These are phyloP conservation scores for Jamesozyma spencerorum DNA, from an alignment of 805 yeast genomes.

Conservation along the genomic window DNA sequence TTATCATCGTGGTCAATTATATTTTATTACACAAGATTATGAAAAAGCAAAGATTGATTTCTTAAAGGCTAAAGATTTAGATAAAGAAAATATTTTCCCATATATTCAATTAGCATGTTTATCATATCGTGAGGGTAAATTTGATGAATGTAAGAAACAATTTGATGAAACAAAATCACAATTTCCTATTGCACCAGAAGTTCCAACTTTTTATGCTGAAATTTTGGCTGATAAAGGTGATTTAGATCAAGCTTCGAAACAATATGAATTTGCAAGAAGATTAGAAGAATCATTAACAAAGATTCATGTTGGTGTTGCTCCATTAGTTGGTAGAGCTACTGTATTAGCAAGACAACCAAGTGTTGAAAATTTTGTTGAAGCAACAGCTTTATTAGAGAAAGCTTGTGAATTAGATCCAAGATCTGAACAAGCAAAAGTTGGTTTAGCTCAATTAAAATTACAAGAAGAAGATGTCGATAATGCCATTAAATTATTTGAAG, in stretches of 20 bases:
- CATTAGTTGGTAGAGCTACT: conserved; percentile 83
- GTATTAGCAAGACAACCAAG: conserved; percentile 46
- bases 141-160: conserved; percentile 49
- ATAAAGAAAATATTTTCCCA: conserved; percentile 70
- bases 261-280: conserved; percentile 78
- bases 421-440: conserved; percentile 78
- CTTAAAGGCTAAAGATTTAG: conserved; percentile 62
- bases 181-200: conserved; percentile 83
- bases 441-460: conserved; percentile 85
- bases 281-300: conserved; percentile 56
- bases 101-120: conserved; percentile 90
- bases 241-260: conserved; percentile 59
- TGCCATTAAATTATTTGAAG: conserved; percentile 75
- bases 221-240: conserved; percentile 76
- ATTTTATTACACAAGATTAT: conserved; percentile 70
- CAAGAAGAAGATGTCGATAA: conserved; percentile 75
- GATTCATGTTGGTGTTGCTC: conserved; percentile 78
- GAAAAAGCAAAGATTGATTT: conserved; percentile 65
- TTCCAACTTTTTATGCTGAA: conserved; percentile 94
- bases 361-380: conserved; percentile 40
- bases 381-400: conserved; percentile 55
- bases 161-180: conserved; percentile 61
- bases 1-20: conserved; percentile 92
- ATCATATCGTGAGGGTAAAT: conserved; percentile 59
- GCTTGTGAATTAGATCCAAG: conserved; percentile 82